A percentile compares a stretch with the other conserved stretches of the same genome.
phyloP scores from a whole-genome alignment of 192 early-diverging fungal genomes.

The Backusella circina region DNA sequence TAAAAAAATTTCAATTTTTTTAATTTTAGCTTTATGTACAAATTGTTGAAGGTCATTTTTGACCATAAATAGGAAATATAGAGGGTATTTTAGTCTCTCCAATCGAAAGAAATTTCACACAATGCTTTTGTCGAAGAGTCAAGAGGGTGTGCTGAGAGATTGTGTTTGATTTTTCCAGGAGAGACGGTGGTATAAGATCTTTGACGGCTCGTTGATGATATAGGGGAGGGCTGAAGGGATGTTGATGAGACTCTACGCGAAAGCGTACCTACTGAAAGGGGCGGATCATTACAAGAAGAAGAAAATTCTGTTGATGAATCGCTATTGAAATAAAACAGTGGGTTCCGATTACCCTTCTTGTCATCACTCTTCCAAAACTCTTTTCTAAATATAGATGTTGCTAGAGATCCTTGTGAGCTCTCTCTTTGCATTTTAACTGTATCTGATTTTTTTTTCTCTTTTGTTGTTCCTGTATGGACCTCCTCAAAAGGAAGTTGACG shows the following conservation, averaged over 20 bases:
- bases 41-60: not conserved
- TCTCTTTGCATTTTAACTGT: constrained; percentile 13
- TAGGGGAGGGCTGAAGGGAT: not conserved
- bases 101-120: not conserved
- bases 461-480: not conserved
- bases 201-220: not conserved
- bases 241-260: constrained; percentile 1
- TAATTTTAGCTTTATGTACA: not conserved
- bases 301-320: not conserved
- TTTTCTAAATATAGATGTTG: constrained; percentile 9
- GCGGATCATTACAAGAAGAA: not conserved
- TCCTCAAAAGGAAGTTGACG: constrained; percentile 6
- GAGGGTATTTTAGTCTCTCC: not conserved
- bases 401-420: constrained; percentile 5
- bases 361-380: constrained; percentile 13
- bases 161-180: not conserved
- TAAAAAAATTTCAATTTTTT: not conserved
- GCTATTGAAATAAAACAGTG: not conserved
- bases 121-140: not conserved
- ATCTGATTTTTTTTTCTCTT: not conserved
- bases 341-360: not conserved
- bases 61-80: not conserved
- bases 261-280: not conserved
- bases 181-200: not conserved
- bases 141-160: not conserved